These are phyloP conservation scores for Climacium dendroides DNA, from an alignment of 225 moss, liverwort and hornwort genomes.

Conservation along the genomic window DNA sequence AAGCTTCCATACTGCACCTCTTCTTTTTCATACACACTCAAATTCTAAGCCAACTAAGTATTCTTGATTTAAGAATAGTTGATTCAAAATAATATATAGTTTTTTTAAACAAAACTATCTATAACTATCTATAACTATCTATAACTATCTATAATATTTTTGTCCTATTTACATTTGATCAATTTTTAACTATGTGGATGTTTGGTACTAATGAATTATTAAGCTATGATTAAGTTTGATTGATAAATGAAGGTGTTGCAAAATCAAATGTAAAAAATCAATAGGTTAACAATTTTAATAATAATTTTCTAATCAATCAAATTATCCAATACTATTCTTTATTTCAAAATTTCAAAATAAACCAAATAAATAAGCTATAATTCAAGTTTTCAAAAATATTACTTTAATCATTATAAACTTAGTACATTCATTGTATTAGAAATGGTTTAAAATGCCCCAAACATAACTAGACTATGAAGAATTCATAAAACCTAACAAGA, in stretches of 20 bases:
- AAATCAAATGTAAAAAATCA: neutral
- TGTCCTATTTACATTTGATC: neutral
- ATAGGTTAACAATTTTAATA: neutral
- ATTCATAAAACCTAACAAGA: neutral
- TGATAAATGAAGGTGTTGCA: neutral
- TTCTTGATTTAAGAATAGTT: fast-evolving
- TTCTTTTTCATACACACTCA: fast-evolving
- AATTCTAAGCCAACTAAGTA: fast-evolving
- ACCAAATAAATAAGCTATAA: too few relatives aligned
- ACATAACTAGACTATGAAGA: neutral
- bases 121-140: neutral
- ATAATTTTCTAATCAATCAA: neutral
- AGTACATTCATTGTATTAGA: neutral
- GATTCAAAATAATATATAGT: neutral
- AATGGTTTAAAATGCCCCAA: neutral
- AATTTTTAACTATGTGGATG: neutral
- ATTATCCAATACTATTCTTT: neutral
- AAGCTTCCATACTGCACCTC: fast-evolving
- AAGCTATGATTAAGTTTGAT: neutral
- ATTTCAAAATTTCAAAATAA: neutral
- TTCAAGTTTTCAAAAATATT: neutral
- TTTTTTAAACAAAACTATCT: neutral
- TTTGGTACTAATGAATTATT: neutral
- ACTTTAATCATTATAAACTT: too few relatives aligned
- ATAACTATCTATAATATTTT: neutral